Base-by-base conservation (phyloP, 2,329 filamentous ascomycete species). In the Fusarium brachygibbosum region DNA sequence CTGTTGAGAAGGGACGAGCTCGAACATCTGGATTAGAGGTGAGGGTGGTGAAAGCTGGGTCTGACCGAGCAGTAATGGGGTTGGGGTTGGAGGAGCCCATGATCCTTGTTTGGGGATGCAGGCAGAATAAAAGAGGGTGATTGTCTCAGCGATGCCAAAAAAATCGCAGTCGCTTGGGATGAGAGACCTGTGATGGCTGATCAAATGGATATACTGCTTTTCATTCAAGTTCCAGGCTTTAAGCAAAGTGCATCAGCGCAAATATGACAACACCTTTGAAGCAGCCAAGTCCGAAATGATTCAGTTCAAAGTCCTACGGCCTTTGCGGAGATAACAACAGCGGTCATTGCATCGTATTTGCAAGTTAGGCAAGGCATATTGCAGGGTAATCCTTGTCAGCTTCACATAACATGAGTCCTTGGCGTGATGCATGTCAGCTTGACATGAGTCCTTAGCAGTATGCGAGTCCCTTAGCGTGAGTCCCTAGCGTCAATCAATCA, bases 391-490 rank as follows among this genome's bases (percentile, higher is more conserved):
- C 51, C 51, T 21, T 31, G 51, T 46, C 40, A 31, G 14, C n/a
- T n/a, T 29, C 16, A 19, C 46, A 28, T 38, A 50, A 50, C 21
- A 28, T 17, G 31, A 46, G 40, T 54, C 51, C 51, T 37, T 46
- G 46, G 40, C n/a, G 40, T 23, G 51, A 29, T 46, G 51, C 40
- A 54, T 54, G 51, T 54, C 51, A 54, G 51, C 31, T 54, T 46
- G 31, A 54, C 51, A 54, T 21, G 23, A 54, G 51, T 54, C 51
- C 51, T 23, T 54, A 17, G 51, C 31, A 31, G 40, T 40, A 53
- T 53, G 50, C 40, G 51, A 54, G 51, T 54, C 51, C 51, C 40
- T 29, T 45, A 54, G 51, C 51, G 51, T 17, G 40, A 54, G 51
- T 54, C 51, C 51, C 31, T 46, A 46, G 51, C 23, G 40, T 37